A percentile compares a stretch with the other conserved stretches of the same genome.
Conservation (phyloP, 192 early-diverging fungal genomes). For the Coemansia sp. region DNA sequence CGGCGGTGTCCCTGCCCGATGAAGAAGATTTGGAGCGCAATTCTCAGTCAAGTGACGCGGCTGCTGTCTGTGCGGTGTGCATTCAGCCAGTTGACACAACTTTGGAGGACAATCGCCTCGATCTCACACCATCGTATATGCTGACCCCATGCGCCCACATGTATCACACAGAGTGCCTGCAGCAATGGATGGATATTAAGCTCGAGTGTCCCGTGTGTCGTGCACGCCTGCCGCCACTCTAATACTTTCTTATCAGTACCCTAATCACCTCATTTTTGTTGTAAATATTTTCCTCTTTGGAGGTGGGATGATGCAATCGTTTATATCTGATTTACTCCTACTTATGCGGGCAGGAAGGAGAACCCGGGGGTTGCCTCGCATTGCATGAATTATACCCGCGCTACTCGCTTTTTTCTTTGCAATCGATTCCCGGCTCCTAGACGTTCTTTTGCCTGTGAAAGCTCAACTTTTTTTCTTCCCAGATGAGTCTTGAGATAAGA, state of each 20-base stretch:
- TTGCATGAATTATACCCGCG: slow-evolving; percentile 6
- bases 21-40: slow-evolving; percentile 41
- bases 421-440: neutral
- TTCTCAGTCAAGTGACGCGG: neutral
- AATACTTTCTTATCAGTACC: slow-evolving; percentile 16
- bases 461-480: neutral
- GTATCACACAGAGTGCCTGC: slow-evolving; percentile 76
- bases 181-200: slow-evolving; percentile 77
- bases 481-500: neutral
- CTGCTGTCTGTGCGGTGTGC: slow-evolving; percentile 11
- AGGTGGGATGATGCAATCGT: neutral
- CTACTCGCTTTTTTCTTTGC: neutral
- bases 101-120: slow-evolving; percentile 1
- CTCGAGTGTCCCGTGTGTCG: slow-evolving; percentile 74
- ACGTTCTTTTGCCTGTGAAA: neutral
- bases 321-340: slow-evolving; percentile 10
- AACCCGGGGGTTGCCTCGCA: neutral
- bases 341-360: slow-evolving; percentile 3
- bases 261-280: neutral
- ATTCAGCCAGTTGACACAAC: slow-evolving; percentile 5
- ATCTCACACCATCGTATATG: slow-evolving; percentile 58
- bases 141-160: slow-evolving; percentile 79
- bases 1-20: slow-evolving; percentile 54
- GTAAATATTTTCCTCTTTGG: slow-evolving; percentile 5
- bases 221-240: slow-evolving; percentile 61